A percentile compares a stretch with the other conserved stretches of the same genome.
These are phyloP conservation scores for Daedaleopsis sinensis DNA, from an alignment of 768 basidiomycete genomes.

Conservation along the genomic window DNA sequence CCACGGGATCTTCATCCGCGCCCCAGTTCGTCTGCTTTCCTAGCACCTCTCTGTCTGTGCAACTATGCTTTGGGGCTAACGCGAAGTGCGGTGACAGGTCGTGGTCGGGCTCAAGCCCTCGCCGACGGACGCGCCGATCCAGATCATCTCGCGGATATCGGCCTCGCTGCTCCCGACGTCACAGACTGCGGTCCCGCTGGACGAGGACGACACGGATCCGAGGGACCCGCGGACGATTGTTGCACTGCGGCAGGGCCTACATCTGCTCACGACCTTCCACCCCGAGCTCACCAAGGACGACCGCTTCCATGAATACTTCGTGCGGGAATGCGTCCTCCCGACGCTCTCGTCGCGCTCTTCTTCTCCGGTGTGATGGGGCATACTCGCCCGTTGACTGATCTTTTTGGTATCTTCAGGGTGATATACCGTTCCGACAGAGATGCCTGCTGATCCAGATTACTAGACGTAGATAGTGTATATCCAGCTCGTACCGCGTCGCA, in stretches of 20 bases:
- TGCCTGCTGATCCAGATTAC: no score
- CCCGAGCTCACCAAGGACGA: conserved; percentile 88
- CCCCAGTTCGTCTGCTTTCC: conserved; percentile 59
- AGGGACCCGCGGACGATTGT: conserved; percentile 72
- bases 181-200: conserved; percentile 39
- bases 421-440: no score
- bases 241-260: conserved; percentile 80
- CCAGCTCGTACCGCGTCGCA: no score
- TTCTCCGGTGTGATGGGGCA: conserved; percentile 11
- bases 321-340: conserved; percentile 65
- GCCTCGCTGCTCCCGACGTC: conserved; percentile 48
- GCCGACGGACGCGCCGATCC: conserved; percentile 57
- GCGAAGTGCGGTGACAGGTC: conserved; percentile 47
- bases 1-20: conserved; percentile 90
- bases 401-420: no score
- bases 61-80: no score
- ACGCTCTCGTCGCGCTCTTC: conserved; percentile 14
- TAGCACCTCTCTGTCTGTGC: no score
- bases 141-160: conserved; percentile 74
- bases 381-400: no score
- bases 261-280: conserved; percentile 91
- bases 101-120: conserved; percentile 53
- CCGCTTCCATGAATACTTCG: conserved; percentile 92
- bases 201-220: conserved; percentile 48
- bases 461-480: no score